Base-by-base conservation (phyloP, 2,329 filamentous ascomycete species). In the Verticillium albo-atrum region DNA sequence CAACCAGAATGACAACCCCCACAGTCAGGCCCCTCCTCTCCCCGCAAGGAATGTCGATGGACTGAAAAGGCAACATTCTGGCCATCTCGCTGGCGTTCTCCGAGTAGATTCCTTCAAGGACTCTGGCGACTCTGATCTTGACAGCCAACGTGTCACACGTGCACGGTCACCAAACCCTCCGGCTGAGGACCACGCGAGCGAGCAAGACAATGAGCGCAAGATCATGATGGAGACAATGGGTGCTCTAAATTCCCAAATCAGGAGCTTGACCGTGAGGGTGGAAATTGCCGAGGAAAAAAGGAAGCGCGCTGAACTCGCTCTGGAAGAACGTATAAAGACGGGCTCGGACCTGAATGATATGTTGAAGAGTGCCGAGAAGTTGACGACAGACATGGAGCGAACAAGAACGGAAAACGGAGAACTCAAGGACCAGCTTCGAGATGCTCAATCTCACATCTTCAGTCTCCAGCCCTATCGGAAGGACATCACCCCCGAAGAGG, bases 401-500 rank as follows among this genome's bases (percentile, higher is more conserved):
- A 60, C 72, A 7, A 60, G 62, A 25, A 59, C 64, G 2, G 69
- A 76, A 62, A 74, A 72, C 37, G 58, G 56, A 5, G 57, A 59
- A 0, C 58, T 76, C 7, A 67, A 67, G 56, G 68, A 70, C 26
- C 69, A 71, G 32, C 65, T 76, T 6, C 68, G 68, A 30, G 72
- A 75, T 35, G 69, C 71, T 1, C 70, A 74, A 52, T 73, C 72
- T 6, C 75, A 77, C 57, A 77, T 77, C 54, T 75, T 77, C 58
- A 74, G 71, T 15, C 69, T 77, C 4, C 74, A 76, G 57, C 74
- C 75, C 6, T 77, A 76, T 58, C 70, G 69, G 17, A 72, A 72
- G 50, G 72, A 75, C 20, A 60, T 77, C 9, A 77, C 73, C 0
- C 66, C 67, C 0, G 67, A 73, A 28, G 74, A 77, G 54, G 70